These are phyloP conservation scores for Kondoa subrosea DNA, from an alignment of 768 basidiomycete species.

Conservation along the genomic window DNA sequence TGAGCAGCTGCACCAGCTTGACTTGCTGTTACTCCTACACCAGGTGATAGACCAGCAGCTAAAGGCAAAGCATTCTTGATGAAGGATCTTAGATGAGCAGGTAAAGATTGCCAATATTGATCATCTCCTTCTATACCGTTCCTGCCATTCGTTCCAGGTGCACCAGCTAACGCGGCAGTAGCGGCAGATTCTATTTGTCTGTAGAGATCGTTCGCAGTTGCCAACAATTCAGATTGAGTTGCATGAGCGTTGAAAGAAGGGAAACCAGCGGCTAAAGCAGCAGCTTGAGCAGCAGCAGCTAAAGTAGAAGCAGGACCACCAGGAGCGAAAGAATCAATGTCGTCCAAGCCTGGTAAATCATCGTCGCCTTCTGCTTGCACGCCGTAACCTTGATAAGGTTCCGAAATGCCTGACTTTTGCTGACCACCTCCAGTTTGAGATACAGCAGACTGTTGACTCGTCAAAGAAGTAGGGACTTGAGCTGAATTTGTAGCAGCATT, in stretches of 20 bases:
- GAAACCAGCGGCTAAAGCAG: conserved; percentile 7
- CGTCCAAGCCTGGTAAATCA: neutral
- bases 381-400: neutral
- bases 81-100: conserved; percentile 52
- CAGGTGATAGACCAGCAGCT: conserved; percentile 25
- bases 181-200: conserved; percentile 41
- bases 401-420: neutral
- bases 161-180: conserved; percentile 26
- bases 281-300: conserved; percentile 6
- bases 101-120: conserved; percentile 54
- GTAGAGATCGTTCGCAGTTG: conserved; percentile 48
- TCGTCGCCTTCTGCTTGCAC: neutral
- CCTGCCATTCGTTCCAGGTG: conserved; percentile 15
- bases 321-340: neutral
- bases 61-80: conserved; percentile 42
- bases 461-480: neutral
- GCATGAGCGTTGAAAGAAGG: conserved; percentile 14
- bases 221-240: conserved; percentile 46
- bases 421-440: too few relatives aligned
- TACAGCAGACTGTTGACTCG: neutral
- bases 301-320: neutral
- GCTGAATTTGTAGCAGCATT: neutral
- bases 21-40: neutral
- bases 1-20: conserved; percentile 8
- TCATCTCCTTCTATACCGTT: conserved; percentile 35